A percentile compares a stretch with the other conserved stretches of the same genome.
Evolutionary conservation across 805 yeast species (phyloP).

Genomic region (Saturnispora quitensis): DNA sequence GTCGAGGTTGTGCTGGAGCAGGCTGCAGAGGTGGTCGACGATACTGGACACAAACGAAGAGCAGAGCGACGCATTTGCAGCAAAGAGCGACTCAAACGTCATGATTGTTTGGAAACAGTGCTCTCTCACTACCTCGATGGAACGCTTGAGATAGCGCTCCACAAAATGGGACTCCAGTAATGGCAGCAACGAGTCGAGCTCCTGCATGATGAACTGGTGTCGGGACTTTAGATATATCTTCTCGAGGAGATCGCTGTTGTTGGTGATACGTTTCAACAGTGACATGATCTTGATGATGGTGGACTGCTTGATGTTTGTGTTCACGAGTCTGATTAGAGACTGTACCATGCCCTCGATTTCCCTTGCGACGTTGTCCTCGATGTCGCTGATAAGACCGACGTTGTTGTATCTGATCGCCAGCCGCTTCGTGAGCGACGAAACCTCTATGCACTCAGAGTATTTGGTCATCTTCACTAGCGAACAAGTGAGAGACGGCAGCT

Average conservation of each 20-base stretch:
- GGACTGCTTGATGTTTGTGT: slow-evolving; percentile 73
- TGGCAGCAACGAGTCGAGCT: slow-evolving; percentile 49
- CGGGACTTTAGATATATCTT: slow-evolving; percentile 60
- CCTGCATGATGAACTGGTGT: slow-evolving; percentile 54
- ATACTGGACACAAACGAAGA: slow-evolving; percentile 31
- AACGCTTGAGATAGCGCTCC: slow-evolving; percentile 63
- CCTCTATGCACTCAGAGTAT: slow-evolving; percentile 82
- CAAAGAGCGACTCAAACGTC: slow-evolving; percentile 54
- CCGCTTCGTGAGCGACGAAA: slow-evolving; percentile 64
- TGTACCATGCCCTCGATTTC: slow-evolving; percentile 56
- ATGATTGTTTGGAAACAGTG: slow-evolving; percentile 66
- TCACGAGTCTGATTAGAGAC: slow-evolving; percentile 57
- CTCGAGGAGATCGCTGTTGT: slow-evolving; percentile 32
- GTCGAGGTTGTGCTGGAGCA: slow-evolving; percentile 24
- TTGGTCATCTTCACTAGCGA: slow-evolving; percentile 83
- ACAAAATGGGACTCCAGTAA: slow-evolving; percentile 41
- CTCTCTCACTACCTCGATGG: slow-evolving; percentile 78
- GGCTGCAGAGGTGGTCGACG: slow-evolving; percentile 25
- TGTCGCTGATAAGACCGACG: slow-evolving; percentile 40
- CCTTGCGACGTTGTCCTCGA: slow-evolving; percentile 40
- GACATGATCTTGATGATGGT: slow-evolving; percentile 70
- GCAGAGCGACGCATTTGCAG: slow-evolving; percentile 23
- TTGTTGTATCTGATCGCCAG: slow-evolving; percentile 62
- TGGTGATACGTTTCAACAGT: slow-evolving; percentile 29
- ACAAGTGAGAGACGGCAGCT: slow-evolving; percentile 71